Conservation (phyloP, 1,139 yeast genomes). For the Nakaseomyces glabratus region DNA sequence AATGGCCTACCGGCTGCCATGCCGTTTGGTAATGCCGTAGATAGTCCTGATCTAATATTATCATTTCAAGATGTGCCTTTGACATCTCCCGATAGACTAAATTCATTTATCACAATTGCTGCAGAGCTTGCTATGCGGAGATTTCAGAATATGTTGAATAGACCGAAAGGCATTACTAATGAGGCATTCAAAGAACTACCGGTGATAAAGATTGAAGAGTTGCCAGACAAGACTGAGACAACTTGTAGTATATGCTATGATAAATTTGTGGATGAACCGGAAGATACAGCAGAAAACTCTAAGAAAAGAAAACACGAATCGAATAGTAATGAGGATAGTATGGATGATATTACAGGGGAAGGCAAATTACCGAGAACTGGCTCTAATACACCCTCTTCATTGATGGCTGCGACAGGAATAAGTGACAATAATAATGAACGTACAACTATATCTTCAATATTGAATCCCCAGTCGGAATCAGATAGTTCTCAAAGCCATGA, state of each 20-base stretch:
- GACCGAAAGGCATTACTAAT: constrained; percentile 43
- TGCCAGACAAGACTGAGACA: constrained; percentile 32
- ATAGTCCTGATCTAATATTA: constrained; percentile 34
- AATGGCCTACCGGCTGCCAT: neutral
- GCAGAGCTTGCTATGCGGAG: constrained; percentile 63
- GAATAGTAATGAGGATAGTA: constrained; percentile 19
- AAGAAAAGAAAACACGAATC: constrained; percentile 16
- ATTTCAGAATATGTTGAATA: constrained; percentile 38
- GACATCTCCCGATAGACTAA: constrained; percentile 29
- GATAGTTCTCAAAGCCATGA: neutral
- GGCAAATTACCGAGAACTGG: constrained; percentile 9
- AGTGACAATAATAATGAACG: constrained; percentile 4
- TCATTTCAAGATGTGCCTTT: constrained; percentile 54
- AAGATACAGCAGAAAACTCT: constrained; percentile 3
- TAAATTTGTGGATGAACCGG: constrained; percentile 33
- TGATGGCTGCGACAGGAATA: constrained; percentile 1
- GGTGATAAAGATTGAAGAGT: constrained; percentile 22
- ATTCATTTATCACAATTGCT: constrained; percentile 54
- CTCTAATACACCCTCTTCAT: constrained; percentile 8
- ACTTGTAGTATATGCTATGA: constrained; percentile 68
- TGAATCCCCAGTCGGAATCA: constrained; percentile 10
- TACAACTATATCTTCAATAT: constrained; percentile 8
- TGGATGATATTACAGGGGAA: constrained; percentile 12
- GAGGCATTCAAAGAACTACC: constrained; percentile 46
- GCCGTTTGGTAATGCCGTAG: constrained; percentile 6